These are phyloP conservation scores for Chlamydomonas asymmetrica DNA, from an alignment of 139 green algal genomes.

Conservation along the genomic window DNA sequence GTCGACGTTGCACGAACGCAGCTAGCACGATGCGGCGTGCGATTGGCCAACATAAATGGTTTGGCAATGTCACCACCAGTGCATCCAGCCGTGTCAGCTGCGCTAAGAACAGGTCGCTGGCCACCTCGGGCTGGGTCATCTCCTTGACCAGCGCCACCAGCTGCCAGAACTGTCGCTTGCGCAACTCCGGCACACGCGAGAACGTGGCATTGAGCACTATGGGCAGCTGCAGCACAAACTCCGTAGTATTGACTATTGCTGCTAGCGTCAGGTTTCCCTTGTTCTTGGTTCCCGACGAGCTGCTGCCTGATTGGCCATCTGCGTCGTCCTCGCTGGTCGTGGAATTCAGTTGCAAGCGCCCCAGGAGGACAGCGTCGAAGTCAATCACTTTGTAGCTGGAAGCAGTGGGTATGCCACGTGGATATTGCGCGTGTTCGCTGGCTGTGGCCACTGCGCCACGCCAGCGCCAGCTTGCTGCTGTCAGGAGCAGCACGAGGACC, in stretches of 20 bases:
- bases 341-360: neutral
- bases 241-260: neutral
- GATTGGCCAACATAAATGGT: slow-evolving; percentile 18
- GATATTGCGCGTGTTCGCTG: no score
- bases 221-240: neutral
- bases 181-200: neutral
- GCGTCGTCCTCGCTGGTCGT: neutral
- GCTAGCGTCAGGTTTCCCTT: neutral
- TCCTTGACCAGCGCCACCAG: neutral
- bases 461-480: no score
- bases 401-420: no score
- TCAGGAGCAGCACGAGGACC: no score
- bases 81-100: neutral
- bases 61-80: neutral
- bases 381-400: no score
- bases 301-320: neutral
- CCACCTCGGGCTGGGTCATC: no score
- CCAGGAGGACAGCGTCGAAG: neutral
- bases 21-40: slow-evolving; percentile 8
- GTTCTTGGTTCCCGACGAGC: neutral
- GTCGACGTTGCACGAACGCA: slow-evolving; percentile 1
- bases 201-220: slow-evolving; percentile 2
- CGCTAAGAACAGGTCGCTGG: neutral
- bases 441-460: no score
- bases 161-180: neutral